Percentiles rank a stretch among this genome's conserved stretches.
phyloP scores from a whole-genome alignment of 345 rosid species.

The Lumnitzera littorea region DNA sequence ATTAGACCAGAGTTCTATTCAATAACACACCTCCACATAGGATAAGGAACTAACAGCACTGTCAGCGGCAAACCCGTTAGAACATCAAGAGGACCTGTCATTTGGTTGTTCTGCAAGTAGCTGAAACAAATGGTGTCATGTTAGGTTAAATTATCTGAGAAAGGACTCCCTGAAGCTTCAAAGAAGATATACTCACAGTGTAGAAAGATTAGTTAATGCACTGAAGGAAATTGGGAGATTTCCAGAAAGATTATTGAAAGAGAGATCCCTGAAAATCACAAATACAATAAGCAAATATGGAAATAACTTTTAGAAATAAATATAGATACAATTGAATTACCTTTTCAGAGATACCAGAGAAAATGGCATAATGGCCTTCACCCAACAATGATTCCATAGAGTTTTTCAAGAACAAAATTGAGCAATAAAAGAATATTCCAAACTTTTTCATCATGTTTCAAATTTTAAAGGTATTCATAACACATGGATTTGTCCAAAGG shows the following conservation, averaged over 20 bases:
- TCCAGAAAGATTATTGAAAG: slow-evolving; percentile 87
- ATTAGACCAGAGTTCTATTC: slow-evolving; percentile 3
- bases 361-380: too few species aligned
- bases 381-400: too few species aligned
- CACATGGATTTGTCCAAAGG: too few species aligned
- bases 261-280: slow-evolving; percentile 63
- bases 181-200: slow-evolving; percentile 56
- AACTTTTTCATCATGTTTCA: too few species aligned
- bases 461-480: too few species aligned
- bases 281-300: not conserved
- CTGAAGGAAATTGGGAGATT: slow-evolving; percentile 81
- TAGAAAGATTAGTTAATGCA: slow-evolving; percentile 57
- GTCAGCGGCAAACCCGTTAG: slow-evolving; percentile 61
- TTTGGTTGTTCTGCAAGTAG: slow-evolving; percentile 80
- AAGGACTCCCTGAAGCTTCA: not conserved
- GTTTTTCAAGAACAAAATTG: too few species aligned
- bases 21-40: not conserved
- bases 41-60: slow-evolving; percentile 57
- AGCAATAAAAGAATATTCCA: too few species aligned
- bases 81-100: slow-evolving; percentile 69
- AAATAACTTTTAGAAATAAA: not conserved
- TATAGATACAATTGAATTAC: not conserved
- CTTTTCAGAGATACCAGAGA: too few species aligned
- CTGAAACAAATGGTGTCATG: slow-evolving; percentile 38
- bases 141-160: slow-evolving; percentile 6